phyloP scores from a whole-genome alignment of 192 early-diverging fungal genomes.

The Rhizophagus prolifer region DNA sequence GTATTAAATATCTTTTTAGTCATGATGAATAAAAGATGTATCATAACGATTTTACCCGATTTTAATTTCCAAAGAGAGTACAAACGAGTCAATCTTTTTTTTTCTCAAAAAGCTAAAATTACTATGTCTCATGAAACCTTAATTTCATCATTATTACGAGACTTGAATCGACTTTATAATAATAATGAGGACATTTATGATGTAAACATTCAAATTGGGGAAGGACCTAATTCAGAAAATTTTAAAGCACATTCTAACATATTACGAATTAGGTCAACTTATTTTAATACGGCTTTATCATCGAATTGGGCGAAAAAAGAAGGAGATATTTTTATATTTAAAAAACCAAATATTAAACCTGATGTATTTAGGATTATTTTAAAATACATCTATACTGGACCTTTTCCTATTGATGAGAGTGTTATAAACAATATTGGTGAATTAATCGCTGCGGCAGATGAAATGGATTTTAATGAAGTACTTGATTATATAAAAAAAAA shows the following conservation, averaged over 20 bases:
- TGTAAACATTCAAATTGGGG: slow-evolving; percentile 5
- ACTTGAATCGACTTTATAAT: not conserved
- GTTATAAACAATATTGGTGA: not conserved
- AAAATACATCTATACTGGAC: slow-evolving; percentile 4
- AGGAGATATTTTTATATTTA: not conserved
- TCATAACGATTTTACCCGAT: too few species aligned
- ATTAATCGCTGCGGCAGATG: not conserved
- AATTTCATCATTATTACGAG: not conserved
- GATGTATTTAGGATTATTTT: not conserved
- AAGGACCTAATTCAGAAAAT: not conserved
- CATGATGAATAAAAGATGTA: too few species aligned
- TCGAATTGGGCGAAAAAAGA: not conserved
- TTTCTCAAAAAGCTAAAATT: too few species aligned
- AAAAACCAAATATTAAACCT: slow-evolving; percentile 21
- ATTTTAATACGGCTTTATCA: slow-evolving; percentile 5
- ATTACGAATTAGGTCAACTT: slow-evolving; percentile 4
- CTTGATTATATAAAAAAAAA: not conserved
- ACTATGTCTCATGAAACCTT: too few species aligned
- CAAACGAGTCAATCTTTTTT: too few species aligned
- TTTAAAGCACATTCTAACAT: slow-evolving; percentile 23
- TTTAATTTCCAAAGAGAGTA: too few species aligned
- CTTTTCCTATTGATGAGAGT: not conserved
- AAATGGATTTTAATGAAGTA: not conserved
- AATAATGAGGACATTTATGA: not conserved
- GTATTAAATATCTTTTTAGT: too few species aligned